phyloP scores from a whole-genome alignment of 768 basidiomycete genomes.

The Coprinopsis marcescibilis region DNA sequence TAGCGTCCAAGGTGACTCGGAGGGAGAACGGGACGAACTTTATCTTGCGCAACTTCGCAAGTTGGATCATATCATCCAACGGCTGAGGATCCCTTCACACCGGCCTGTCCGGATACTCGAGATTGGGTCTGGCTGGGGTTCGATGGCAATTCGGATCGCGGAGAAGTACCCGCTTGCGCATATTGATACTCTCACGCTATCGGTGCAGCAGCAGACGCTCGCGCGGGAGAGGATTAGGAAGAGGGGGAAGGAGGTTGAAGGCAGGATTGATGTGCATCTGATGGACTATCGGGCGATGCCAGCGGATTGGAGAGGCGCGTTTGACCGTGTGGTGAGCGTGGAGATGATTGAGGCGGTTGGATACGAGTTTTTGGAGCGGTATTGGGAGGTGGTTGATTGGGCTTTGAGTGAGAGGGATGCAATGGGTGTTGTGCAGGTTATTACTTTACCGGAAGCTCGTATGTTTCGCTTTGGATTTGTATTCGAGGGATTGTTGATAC shows the following conservation, averaged over 20 bases:
- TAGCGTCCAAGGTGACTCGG: neutral
- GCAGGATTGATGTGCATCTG: constrained; percentile 58
- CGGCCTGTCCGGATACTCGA: constrained; percentile 51
- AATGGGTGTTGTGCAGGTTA: constrained; percentile 68
- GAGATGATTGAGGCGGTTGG: constrained; percentile 81
- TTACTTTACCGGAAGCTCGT: constrained; percentile 71
- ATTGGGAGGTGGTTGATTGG: constrained; percentile 63
- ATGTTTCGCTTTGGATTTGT: constrained; percentile 22
- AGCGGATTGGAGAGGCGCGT: constrained; percentile 52
- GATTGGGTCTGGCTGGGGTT: constrained; percentile 79
- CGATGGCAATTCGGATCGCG: constrained; percentile 60
- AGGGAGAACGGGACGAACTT: constrained; percentile 17
- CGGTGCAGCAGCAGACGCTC: constrained; percentile 54
- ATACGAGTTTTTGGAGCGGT: constrained; percentile 55
- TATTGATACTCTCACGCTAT: constrained; percentile 71
- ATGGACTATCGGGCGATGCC: constrained; percentile 72
- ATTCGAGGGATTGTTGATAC: neutral
- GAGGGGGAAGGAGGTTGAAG: constrained; percentile 37
- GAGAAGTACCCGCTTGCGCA: constrained; percentile 47
- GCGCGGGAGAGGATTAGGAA: constrained; percentile 49
- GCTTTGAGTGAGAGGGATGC: constrained; percentile 53
- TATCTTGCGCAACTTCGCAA: constrained; percentile 55
- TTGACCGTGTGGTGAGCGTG: constrained; percentile 66
- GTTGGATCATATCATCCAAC: constrained; percentile 55
- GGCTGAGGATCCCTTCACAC: constrained; percentile 54